Evolutionary conservation across 2,329 filamentous ascomycete genomes (phyloP).

Genomic region (Aspergillus sp.): DNA sequence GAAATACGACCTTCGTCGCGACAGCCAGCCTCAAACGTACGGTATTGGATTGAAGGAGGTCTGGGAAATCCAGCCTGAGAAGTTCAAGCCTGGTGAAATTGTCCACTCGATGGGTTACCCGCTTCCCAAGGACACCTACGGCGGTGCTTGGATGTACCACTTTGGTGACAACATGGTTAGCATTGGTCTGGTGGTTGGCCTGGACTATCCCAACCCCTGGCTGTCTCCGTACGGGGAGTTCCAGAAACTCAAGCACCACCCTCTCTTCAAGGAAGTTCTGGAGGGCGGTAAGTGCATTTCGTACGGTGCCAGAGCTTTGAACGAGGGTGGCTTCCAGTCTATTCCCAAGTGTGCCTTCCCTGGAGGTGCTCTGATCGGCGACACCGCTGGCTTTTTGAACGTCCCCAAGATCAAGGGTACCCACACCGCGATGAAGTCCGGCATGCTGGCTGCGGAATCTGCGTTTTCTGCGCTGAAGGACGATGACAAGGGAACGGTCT

Average conservation of each 20-base stretch:
- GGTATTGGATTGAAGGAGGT: constrained; percentile 93
- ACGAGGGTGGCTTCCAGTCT: constrained; percentile 95
- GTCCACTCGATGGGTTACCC: constrained; percentile 93
- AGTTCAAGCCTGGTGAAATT: constrained; percentile 83
- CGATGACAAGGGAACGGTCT: constrained; percentile 67
- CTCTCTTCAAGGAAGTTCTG: constrained; percentile 80
- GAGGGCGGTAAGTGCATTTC: constrained; percentile 97
- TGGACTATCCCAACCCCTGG: constrained; percentile 97
- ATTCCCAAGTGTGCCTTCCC: constrained; percentile 97
- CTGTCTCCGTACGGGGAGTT: constrained; percentile 93
- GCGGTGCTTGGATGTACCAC: constrained; percentile 99
- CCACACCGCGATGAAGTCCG: constrained; percentile 95
- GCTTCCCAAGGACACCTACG: constrained; percentile 83
- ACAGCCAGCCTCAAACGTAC: constrained; percentile 94
- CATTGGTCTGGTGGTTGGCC: constrained; percentile 83
- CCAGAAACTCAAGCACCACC: constrained; percentile 97
- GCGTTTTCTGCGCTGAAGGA: constrained; percentile 71
- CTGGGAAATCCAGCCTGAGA: constrained; percentile 92
- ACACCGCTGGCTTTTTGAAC: constrained; percentile 95
- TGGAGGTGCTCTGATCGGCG: constrained; percentile 90
- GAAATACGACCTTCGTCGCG: constrained; percentile 84
- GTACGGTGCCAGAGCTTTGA: constrained; percentile 86
- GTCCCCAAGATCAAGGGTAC: constrained; percentile 98
- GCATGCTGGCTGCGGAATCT: constrained; percentile 93
- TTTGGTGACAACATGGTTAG: constrained; percentile 97